Evolutionary conservation across 139 green algal genomes (phyloP), one percentile per base, ranked within the genome.

Genomic region (Limnomonas spitsbergensis): DNA sequence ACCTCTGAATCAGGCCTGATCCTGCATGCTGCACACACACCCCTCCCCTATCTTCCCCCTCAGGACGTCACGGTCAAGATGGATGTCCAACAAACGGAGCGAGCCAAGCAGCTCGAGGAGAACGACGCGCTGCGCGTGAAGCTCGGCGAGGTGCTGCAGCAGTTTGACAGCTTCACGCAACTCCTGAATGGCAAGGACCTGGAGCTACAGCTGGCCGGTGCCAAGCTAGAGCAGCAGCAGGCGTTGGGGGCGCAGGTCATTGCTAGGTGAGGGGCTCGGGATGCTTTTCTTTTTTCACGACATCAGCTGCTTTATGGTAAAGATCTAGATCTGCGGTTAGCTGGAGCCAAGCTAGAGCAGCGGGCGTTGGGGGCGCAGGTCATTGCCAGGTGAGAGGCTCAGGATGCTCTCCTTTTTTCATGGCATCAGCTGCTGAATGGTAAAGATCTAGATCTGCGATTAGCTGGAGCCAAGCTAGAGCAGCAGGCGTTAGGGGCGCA

Each of bases 21-120:
- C n/a, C n/a, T n/a, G n/a, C n/a, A n/a, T n/a, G n/a, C n/a, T n/a
- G n/a, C n/a, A n/a, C n/a, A n/a, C n/a, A n/a, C n/a, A n/a, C n/a
- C n/a, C n/a, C n/a, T n/a, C n/a, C n/a, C n/a, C 42, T 27, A 54
- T 54, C 7, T 54, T 54, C 42, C 20, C 68, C 68, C 26, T 39
- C 78, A 84, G 82, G 82, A 87, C 37, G 75, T 84, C 32, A 84
- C 35, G 34, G 47, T 67, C 37, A 80, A 78, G 69, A 83, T 87
- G 78, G 82, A 87, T 38, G 38, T 32, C 0, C 82, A 87, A 78
- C 40, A 76, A 1, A 42, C 52, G 4, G 82, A 87, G 74, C 78
- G 82, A 14, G 36, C 39, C 9, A 80, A 74, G 71, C 75, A 82
- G 70, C 42, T 80, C 52, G 37, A 73, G 32, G 82, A 87, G 69